Percentiles rank a stretch among this genome's conserved stretches.
Conservation (phyloP, 2,329 filamentous ascomycete genomes). For the Colletotrichum truncatum region DNA sequence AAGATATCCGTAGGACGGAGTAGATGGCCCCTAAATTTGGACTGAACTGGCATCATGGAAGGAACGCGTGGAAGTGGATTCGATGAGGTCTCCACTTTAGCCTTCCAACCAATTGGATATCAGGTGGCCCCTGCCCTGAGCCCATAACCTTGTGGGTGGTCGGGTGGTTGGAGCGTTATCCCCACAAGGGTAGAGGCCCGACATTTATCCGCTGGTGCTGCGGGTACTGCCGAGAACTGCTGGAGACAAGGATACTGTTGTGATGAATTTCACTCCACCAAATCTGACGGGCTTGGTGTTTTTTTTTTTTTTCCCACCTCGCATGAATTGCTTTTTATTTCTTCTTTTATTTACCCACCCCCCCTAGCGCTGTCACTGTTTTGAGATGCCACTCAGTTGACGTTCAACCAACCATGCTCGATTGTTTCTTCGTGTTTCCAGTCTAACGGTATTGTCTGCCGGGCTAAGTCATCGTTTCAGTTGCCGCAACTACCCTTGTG, state of each 20-base stretch:
- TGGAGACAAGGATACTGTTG: neutral
- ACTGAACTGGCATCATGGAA: conserved; percentile 4
- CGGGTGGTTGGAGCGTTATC: neutral
- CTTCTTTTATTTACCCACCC: no score
- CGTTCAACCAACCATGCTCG: neutral
- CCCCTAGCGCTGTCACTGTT: neutral
- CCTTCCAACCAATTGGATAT: conserved; percentile 3
- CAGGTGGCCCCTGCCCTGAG: neutral
- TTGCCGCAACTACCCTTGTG: conserved; percentile 18
- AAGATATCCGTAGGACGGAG: no score
- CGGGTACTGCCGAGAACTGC: conserved; percentile 13
- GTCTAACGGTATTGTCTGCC: neutral
- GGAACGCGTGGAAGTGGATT: conserved; percentile 23
- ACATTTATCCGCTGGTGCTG: conserved; percentile 17
- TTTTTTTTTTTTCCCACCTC: neutral
- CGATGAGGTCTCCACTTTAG: neutral
- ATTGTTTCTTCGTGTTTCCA: neutral
- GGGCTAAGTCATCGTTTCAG: conserved; percentile 12
- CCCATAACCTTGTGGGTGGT: neutral
- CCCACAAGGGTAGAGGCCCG: neutral
- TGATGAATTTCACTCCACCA: neutral
- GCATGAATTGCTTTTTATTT: neutral
- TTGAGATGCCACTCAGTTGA: neutral
- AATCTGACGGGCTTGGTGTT: neutral
- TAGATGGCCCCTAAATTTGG: no score